phyloP scores from a whole-genome alignment of 164 flowering plant genomes.

The Magnolia kwangsiensis region DNA sequence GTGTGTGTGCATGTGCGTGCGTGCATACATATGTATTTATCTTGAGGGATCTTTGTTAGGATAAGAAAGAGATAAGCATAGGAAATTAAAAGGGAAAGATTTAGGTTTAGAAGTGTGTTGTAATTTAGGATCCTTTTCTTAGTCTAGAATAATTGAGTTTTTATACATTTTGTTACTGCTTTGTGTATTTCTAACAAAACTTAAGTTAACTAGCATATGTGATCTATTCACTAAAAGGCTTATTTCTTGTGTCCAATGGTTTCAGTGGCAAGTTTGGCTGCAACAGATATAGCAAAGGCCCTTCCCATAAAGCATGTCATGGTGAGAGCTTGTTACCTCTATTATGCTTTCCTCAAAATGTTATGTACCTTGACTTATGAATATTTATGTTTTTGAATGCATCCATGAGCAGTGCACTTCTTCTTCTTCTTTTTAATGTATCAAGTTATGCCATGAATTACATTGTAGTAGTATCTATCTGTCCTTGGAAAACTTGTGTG shows the following conservation, averaged over 20 bases:
- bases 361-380: not conserved
- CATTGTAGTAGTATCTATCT: not conserved
- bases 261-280: slow-evolving; percentile 50
- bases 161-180: not conserved
- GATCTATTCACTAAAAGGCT: not conserved
- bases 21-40: no score
- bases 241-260: slow-evolving; percentile 12
- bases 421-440: not conserved
- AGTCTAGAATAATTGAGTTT: not conserved
- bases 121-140: no score
- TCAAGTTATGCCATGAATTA: no score
- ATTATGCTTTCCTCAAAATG: not conserved
- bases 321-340: slow-evolving; percentile 30
- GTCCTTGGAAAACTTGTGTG: no score
- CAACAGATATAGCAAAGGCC: slow-evolving; percentile 45
- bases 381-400: not conserved
- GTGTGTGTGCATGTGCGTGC: no score
- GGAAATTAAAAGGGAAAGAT: not conserved
- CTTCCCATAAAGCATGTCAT: slow-evolving; percentile 18
- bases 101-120: not conserved
- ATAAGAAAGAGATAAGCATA: not conserved
- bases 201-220: not conserved
- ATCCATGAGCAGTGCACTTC: not conserved
- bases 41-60: not conserved
- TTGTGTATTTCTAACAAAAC: not conserved